phyloP scores from a whole-genome alignment of 345 rosid species.

The Aquilaria yunnanensis region DNA sequence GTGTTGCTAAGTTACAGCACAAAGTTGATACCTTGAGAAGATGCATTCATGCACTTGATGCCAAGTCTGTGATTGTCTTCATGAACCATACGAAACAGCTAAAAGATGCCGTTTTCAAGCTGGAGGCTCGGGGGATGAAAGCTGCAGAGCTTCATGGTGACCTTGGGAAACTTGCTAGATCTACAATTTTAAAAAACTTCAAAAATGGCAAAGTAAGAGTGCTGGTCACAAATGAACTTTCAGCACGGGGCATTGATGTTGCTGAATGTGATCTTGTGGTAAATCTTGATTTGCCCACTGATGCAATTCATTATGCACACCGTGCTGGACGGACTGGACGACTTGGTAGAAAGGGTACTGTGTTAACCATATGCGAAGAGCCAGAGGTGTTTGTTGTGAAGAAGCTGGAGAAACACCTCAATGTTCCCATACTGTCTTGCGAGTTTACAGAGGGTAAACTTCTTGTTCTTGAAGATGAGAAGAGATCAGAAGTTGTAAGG shows the following conservation, averaged over 20 bases:
- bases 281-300: conserved; percentile 78
- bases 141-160: conserved; percentile 88
- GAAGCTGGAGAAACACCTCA: conserved; percentile 87
- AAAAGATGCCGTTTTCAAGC: conserved; percentile 85
- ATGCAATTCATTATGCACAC: conserved; percentile 79
- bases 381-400: conserved; percentile 77
- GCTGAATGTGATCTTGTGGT: conserved; percentile 91
- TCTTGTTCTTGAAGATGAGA: conserved; percentile 45
- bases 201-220: conserved; percentile 82
- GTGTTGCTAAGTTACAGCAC: conserved; percentile 73
- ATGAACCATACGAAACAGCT: conserved; percentile 89
- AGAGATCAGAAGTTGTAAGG: conserved; percentile 16
- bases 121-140: conserved; percentile 80
- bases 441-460: conserved; percentile 86
- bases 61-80: conserved; percentile 80
- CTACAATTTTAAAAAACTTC: conserved; percentile 74
- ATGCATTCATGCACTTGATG: conserved; percentile 82
- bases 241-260: conserved; percentile 90
- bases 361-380: conserved; percentile 81
- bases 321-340: conserved; percentile 87
- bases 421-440: conserved; percentile 51
- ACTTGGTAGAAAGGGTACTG: conserved; percentile 85
- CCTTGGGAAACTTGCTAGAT: conserved; percentile 91
- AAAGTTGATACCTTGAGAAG: conserved; percentile 82
- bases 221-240: conserved; percentile 84